Conservation (phyloP, 2,329 filamentous ascomycete genomes). For the Verticillium longisporum region DNA sequence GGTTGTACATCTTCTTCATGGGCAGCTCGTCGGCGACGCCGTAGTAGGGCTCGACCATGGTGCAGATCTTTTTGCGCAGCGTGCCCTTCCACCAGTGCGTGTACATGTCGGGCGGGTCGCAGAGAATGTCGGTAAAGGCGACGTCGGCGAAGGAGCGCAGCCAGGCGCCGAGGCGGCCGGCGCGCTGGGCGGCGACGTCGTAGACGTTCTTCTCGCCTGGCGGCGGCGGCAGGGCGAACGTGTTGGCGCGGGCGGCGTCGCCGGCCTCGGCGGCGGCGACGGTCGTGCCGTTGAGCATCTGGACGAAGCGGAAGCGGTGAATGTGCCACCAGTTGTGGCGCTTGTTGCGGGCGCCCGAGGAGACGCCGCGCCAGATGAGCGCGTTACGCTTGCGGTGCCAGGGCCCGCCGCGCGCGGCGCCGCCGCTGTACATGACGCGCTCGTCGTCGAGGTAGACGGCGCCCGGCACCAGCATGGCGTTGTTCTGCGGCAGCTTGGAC, state of each 20-base stretch:
- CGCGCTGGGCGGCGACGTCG: not conserved
- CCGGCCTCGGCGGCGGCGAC: constrained; percentile 47
- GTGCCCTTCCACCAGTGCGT: constrained; percentile 1
- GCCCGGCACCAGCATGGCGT: constrained; percentile 54
- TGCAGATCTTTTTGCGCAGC: constrained; percentile 10
- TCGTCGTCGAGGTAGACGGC: constrained; percentile 49
- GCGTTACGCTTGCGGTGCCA: constrained; percentile 44
- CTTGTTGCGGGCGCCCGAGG: constrained; percentile 42
- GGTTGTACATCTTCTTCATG: constrained; percentile 27
- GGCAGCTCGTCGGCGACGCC: constrained; percentile 13
- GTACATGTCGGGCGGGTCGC: constrained; percentile 17
- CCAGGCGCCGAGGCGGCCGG: constrained; percentile 18
- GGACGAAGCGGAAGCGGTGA: constrained; percentile 51
- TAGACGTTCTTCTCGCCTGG: not conserved
- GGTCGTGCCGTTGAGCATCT: constrained; percentile 1
- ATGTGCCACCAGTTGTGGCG: constrained; percentile 50
- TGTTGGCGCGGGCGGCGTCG: constrained; percentile 1
- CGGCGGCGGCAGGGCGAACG: not conserved
- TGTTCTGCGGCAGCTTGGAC: constrained; percentile 52
- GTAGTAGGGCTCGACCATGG: constrained; percentile 16
- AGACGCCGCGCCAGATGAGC: constrained; percentile 52
- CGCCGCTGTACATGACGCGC: constrained; percentile 46
- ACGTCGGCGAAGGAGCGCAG: constrained; percentile 16
- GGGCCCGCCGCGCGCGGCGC: constrained; percentile 35
- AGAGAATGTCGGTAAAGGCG: constrained; percentile 20